These are phyloP conservation scores for Fusarium tuaranense DNA, from an alignment of 2,329 filamentous ascomycete genomes.

Conservation along the genomic window DNA sequence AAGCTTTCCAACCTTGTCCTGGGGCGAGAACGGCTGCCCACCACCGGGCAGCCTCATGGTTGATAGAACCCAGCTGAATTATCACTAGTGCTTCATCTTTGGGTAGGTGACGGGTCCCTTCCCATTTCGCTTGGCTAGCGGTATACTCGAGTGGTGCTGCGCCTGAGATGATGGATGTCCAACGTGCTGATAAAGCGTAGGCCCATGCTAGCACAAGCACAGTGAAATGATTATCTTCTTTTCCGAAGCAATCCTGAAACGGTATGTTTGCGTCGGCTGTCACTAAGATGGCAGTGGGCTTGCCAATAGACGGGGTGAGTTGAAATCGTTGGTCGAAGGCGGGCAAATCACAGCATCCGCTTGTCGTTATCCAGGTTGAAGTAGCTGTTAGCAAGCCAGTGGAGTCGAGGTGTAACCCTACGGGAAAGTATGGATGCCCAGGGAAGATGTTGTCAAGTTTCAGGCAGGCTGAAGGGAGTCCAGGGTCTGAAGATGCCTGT, in stretches of 20 bases:
- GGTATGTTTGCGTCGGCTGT: background rate
- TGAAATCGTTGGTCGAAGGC: conserved; percentile 11
- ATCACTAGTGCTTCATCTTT: background rate
- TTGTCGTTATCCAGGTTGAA: conserved; percentile 5
- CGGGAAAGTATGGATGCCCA: conserved; percentile 7
- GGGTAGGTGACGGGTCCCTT: background rate
- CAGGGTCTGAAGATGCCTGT: background rate
- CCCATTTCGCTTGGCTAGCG: conserved; percentile 1
- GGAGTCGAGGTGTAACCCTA: background rate
- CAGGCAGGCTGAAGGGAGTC: conserved; percentile 7
- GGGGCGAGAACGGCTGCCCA: conserved; percentile 22
- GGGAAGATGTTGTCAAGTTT: conserved; percentile 7
- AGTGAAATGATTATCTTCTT: conserved; percentile 9
- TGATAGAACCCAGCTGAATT: conserved; percentile 1
- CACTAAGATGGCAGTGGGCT: background rate
- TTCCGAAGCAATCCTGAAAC: conserved; percentile 2
- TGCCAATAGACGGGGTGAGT: background rate
- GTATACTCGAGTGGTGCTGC: conserved; percentile 20
- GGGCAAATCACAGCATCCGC: conserved; percentile 1
- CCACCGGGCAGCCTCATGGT: conserved; percentile 13
- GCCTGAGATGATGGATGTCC: conserved; percentile 5
- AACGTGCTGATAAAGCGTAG: conserved; percentile 20
- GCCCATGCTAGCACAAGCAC: conserved; percentile 21
- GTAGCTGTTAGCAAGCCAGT: conserved; percentile 9
- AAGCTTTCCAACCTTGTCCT: conserved; percentile 18